Evolutionary conservation across 345 rosid genomes (phyloP).

Genomic region (Aethionema arabicum): DNA sequence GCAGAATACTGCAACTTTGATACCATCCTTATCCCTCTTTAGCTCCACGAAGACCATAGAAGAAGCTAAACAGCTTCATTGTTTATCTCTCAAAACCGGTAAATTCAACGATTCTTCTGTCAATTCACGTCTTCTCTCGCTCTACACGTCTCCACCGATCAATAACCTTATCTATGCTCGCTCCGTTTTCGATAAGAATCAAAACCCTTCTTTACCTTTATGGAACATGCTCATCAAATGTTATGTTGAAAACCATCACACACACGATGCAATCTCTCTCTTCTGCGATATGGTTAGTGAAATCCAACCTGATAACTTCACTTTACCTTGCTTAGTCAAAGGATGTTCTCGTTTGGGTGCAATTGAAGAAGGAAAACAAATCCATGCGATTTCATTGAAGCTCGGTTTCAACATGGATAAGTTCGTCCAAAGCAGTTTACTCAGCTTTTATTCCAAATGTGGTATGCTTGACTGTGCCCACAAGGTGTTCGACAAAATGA

Average conservation of each 20-base stretch:
- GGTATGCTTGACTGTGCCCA: slow-evolving; percentile 40
- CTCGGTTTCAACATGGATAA: slow-evolving; percentile 48
- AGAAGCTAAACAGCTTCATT: slow-evolving; percentile 51
- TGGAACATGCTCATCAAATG: slow-evolving; percentile 51
- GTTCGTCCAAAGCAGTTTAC: slow-evolving; percentile 57
- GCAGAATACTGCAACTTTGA: slow-evolving; percentile 30
- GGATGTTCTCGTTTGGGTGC: slow-evolving; percentile 49
- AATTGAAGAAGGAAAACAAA: slow-evolving; percentile 53
- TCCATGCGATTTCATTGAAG: slow-evolving; percentile 56
- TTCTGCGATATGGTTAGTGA: slow-evolving; percentile 37
- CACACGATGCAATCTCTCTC: slow-evolving; percentile 45
- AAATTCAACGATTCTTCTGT: slow-evolving; percentile 38
- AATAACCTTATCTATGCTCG: slow-evolving; percentile 46
- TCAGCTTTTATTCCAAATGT: slow-evolving; percentile 50
- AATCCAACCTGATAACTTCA: slow-evolving; percentile 46
- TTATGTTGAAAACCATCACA: slow-evolving; percentile 44
- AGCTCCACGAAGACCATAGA: slow-evolving; percentile 31
- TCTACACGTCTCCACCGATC: slow-evolving; percentile 39
- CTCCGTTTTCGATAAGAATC: slow-evolving; percentile 44
- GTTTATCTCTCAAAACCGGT: slow-evolving; percentile 44
- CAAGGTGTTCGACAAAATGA: slow-evolving; percentile 48
- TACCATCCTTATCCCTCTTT: slow-evolving; percentile 36
- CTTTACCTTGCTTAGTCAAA: slow-evolving; percentile 55
- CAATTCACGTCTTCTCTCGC: slow-evolving; percentile 49
- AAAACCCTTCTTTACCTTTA: slow-evolving; percentile 36